Percentiles rank a stretch among this genome's conserved stretches.
Evolutionary conservation across 345 rosid genomes (phyloP).

Genomic region (Punica granatum): DNA sequence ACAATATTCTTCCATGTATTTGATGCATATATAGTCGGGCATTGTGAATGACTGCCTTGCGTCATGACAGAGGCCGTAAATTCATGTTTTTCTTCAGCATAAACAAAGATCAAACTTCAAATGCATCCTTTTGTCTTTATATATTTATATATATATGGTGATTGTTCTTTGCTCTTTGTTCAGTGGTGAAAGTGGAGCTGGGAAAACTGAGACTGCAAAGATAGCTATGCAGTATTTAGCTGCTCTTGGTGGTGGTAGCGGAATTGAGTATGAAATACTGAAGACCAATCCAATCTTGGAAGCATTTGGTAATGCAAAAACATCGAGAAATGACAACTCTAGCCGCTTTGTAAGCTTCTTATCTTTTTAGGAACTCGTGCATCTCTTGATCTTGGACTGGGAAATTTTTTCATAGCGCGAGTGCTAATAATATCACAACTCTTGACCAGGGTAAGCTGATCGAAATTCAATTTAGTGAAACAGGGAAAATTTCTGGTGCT

Average conservation of each 20-base stretch:
- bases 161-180: conserved; percentile 21
- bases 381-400: not conserved
- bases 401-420: not conserved
- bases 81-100: not conserved
- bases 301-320: conserved; percentile 99
- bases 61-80: not conserved
- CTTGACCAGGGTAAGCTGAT: conserved; percentile 82
- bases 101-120: not conserved
- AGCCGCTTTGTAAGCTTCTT: conserved; percentile 93
- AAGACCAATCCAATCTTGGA: conserved; percentile 95
- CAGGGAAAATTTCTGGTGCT: conserved; percentile 99
- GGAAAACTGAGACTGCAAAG: conserved; percentile 99
- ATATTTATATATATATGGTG: not conserved
- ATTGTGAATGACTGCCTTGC: not conserved
- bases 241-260: conserved; percentile 99
- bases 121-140: not conserved
- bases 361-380: not conserved
- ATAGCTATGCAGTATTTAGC: conserved; percentile 99
- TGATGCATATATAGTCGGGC: not conserved
- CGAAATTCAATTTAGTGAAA: conserved; percentile 92
- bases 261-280: conserved; percentile 92
- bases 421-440: conserved; percentile 22
- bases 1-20: not conserved
- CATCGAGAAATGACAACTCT: conserved; percentile 91
- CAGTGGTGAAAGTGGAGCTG: conserved; percentile 99